Base-by-base conservation (phyloP, 2,329 filamentous ascomycete species). In the Exophiala sideris region DNA sequence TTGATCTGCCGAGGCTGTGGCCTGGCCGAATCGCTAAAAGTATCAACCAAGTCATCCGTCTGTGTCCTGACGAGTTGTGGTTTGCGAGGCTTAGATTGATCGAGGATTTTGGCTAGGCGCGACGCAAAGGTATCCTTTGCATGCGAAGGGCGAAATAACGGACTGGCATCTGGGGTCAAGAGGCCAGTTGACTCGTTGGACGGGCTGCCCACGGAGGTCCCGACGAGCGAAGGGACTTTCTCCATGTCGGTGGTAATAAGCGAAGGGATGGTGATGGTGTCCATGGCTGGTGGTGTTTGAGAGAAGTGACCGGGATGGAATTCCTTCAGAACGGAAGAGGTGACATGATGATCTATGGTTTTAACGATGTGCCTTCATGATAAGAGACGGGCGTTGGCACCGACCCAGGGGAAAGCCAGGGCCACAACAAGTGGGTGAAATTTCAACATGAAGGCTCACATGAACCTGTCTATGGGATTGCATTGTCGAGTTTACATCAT, bases 1-100 rank as follows among this genome's bases (percentile, higher is more conserved):
- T 63, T 62, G n/a, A 69, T 59, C 7, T 56, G 36, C 7, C 38
- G 41, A 24, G 46, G 42, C 7, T 48, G n/a, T 44, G 41, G 41
- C 41, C 11, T 16, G 14, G 35, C 14, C 3, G 35, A 12, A 11
- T 38, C 35, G 4, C 10, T 45, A 3, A 44, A 42, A n/a, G 47
- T 29, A 29, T 29, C 47, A 24, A 46, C 36, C 4, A 50, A 29
- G 29, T 50, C 52, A 36, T 55, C 52, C 14, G 45, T 41, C 35
- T 47, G 41, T 11, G 41, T 24, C 20, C 36, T 29, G 33, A 24
- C 29, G 14, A 21, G n/a, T 38, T 52, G 40, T 11, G 45, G 34
- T 21, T 41, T 38, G n/a, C 36, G 45, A 7, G 47, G 48, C 9
- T 47, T 52, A 1, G 53, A 42, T 6, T 57, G 50, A 29, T 53